Evolutionary conservation across 208 protist genomes (phyloP).

Genomic region (Entamoeba nuttalli): DNA sequence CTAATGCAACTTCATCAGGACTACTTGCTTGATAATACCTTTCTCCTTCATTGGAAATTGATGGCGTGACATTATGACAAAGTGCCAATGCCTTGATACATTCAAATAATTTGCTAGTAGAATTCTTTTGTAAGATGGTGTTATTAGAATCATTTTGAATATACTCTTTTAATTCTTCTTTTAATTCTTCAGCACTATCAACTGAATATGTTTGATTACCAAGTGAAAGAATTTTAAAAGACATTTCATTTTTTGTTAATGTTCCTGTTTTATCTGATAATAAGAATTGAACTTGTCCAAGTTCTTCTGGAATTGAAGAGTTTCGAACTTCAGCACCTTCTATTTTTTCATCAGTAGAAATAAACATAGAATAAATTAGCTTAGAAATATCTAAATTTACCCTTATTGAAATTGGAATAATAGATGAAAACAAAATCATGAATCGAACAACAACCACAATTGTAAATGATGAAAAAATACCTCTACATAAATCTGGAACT

Average conservation of each 20-base stretch:
- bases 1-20: slow-evolving; percentile 77
- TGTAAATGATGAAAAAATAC: slow-evolving; percentile 35
- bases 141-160: neutral
- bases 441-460: slow-evolving; percentile 52
- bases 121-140: neutral
- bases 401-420: slow-evolving; percentile 82
- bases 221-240: slow-evolving; percentile 45
- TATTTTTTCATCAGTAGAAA: slow-evolving; percentile 55
- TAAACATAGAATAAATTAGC: slow-evolving; percentile 74
- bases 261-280: slow-evolving; percentile 95
- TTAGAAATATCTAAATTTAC: slow-evolving; percentile 91
- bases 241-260: slow-evolving; percentile 84
- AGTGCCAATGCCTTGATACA: slow-evolving; percentile 30
- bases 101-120: neutral
- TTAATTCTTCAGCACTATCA: slow-evolving; percentile 20
- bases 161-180: slow-evolving; percentile 11
- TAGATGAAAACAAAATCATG: slow-evolving; percentile 83
- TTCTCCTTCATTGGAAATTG: slow-evolving; percentile 53
- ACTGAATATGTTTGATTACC: neutral
- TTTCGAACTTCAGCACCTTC: slow-evolving; percentile 63
- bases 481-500: neutral
- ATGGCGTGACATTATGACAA: slow-evolving; percentile 78
- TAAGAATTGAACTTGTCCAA: slow-evolving; percentile 84
- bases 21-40: slow-evolving; percentile 41
- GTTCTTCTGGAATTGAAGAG: slow-evolving; percentile 83